Base-by-base conservation (phyloP, 2,329 filamentous ascomycete genomes). In the Plectosphaerella cucumerina region DNA sequence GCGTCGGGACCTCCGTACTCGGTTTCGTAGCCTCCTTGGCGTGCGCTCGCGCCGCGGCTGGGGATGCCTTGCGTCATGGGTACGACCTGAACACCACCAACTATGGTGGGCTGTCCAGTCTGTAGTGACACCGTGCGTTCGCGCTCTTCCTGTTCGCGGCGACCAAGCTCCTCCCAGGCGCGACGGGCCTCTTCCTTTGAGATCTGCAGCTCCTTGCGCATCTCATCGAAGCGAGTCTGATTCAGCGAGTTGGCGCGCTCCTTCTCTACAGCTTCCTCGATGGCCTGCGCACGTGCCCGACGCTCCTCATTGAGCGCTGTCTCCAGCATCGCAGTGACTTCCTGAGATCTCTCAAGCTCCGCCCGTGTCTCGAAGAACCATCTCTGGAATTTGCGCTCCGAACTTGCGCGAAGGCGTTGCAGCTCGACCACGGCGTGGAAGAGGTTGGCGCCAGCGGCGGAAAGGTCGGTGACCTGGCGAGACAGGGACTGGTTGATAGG, bases 371-470 rank as follows among this genome's bases (percentile, higher is more conserved):
- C 94, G 60, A 96, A 96, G 71, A 97, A 97, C 94, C 94, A 99
- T 47, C 94, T 83, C 70, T 99, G 94, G 61, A 99, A 99, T 66
- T 97, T 97, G 57, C 94, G 85, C 69, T 99, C 94, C 0, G 93
- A 97, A 50, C 91, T 96, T 35, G 94, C 94, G 42, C 94, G 87
- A 22, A 99, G 77, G 26, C 94, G 86, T 67, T 99, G 94, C 44
- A 99, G 75, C 69, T 99, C 94, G 4, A 99, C 94, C 0, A 99
- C 92, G 10, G 94, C 94, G 66, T 99, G 94, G 68, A 99, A 99
- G 0, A 99, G 77, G 60, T 99, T 99, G 5, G 94, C 94, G 12
- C 94, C 94, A 1, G 94, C 94, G 8, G 94, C 94, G 22, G 94
- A 97, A n/a, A 99, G 78, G 65, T 99, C 94, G 0, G 90, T 96